Evolutionary conservation across 2,329 filamentous ascomycete species (phyloP), one percentile per base, ranked within the genome.

Genomic region (Aspergillus sp.): DNA sequence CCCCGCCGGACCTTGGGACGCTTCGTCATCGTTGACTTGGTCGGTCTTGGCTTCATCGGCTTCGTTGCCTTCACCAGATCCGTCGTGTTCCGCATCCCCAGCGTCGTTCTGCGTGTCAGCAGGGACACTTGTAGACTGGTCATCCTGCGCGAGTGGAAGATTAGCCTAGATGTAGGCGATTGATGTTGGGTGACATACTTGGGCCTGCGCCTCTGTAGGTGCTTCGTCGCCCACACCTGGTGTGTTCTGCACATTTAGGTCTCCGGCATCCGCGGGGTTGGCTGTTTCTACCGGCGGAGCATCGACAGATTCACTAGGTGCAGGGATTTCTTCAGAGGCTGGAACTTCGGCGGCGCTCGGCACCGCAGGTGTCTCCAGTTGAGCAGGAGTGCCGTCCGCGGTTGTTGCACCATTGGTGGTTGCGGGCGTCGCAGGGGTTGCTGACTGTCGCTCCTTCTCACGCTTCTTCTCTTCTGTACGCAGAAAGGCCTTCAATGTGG

Each of bases 391-490:
- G 48, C 55, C 66, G 32, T 72, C 68, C 8, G 65, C 64, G 5
- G 69, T 65, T n/a, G 69, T 65, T 49, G 67, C 61, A 39, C 67
- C 59, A 39, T 67, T 65, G 23, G 74, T 65, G 17, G 68, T 67
- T 13, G 66, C 67, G 13, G 79, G 74, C 19, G 78, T 67, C 19
- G 67, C 67, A 10, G 79, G 74, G 21, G 78, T 73, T 3, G 70
- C 65, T 1, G 73, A 69, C 36, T 72, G 69, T 55, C 85, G 83
- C 47, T 82, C 82, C 54, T 87, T 85, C 69, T 93, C 90, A 63
- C 90, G 86, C 78, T 96, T 96, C 83, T 96, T 96, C 76, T 96
- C 91, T 67, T 92, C 91, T 0, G 90, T 96, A 70, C 93, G 91
- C 52, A 99, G 79, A 72, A 96, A 99, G 12, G 95, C 91, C 68